Evolutionary conservation across 116 monocot species (phyloP).

Genomic region (Cymodocea nodosa): DNA sequence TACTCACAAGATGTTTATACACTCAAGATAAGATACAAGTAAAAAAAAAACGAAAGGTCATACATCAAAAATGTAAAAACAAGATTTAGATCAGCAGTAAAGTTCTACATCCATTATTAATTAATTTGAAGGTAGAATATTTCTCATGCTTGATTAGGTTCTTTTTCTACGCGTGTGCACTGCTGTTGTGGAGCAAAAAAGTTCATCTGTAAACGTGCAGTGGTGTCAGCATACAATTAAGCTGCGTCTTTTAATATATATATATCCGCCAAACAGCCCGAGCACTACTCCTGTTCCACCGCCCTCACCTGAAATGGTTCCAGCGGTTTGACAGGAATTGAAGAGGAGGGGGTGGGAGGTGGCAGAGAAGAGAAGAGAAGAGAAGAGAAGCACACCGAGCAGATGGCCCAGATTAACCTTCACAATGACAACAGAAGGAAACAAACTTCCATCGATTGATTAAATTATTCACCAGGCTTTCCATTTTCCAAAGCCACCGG

Average conservation of each 20-base stretch:
- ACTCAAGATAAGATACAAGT: no score
- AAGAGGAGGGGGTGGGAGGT: slow-evolving; percentile 22
- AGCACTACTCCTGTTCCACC: slow-evolving; percentile 16
- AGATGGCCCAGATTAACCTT: slow-evolving; percentile 1
- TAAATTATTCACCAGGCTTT: not conserved
- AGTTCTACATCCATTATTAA: no score
- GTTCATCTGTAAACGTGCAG: slow-evolving; percentile 12
- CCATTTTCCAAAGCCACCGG: not conserved
- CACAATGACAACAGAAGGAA: not conserved
- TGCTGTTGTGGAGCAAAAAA: slow-evolving; percentile 8
- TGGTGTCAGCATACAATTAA: slow-evolving; percentile 10
- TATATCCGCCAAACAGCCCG: slow-evolving; percentile 8
- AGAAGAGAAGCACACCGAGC: not conserved
- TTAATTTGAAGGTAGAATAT: no score
- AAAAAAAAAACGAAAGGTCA: no score
- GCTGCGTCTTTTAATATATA: slow-evolving; percentile 39
- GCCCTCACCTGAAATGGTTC: slow-evolving; percentile 17
- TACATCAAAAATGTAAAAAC: no score
- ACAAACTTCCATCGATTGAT: slow-evolving; percentile 1
- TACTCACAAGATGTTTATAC: no score
- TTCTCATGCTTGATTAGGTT: no score
- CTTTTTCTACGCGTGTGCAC: not conserved
- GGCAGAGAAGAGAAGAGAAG: slow-evolving; percentile 13
- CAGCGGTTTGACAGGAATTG: slow-evolving; percentile 26
- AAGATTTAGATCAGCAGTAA: no score